Conservation (phyloP, 139 green algal genomes). For the Nannochloris sp. region DNA sequence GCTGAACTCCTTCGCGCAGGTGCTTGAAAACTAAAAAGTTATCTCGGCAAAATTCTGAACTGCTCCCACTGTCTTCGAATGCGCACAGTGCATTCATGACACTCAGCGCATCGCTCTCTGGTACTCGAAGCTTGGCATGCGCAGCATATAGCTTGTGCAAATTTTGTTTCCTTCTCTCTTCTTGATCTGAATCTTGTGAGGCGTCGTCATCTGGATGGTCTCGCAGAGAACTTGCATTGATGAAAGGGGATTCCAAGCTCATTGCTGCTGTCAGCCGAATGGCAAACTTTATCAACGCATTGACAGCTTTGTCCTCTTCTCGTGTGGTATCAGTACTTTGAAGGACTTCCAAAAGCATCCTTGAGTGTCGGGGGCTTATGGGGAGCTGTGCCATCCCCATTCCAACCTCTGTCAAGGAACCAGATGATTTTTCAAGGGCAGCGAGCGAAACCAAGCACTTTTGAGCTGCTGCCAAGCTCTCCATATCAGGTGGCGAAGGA, state of each 20-base stretch:
- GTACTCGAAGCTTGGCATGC: slow-evolving; percentile 52
- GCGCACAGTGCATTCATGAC: slow-evolving; percentile 64
- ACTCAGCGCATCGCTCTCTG: slow-evolving; percentile 68
- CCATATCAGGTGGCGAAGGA: slow-evolving; percentile 64
- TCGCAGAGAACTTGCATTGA: slow-evolving; percentile 45
- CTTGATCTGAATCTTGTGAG: slow-evolving; percentile 11
- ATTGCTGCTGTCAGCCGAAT: slow-evolving; percentile 75
- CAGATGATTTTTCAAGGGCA: slow-evolving; percentile 34
- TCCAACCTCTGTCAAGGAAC: slow-evolving; percentile 62
- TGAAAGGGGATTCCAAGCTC: slow-evolving; percentile 74
- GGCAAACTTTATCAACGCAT: slow-evolving; percentile 51
- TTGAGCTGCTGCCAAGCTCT: slow-evolving; percentile 46
- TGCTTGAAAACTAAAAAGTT: slow-evolving; percentile 62
- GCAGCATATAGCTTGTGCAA: slow-evolving; percentile 26
- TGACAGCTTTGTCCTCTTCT: neutral
- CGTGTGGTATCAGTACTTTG: neutral
- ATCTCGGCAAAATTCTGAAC: slow-evolving; percentile 43
- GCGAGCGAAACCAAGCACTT: slow-evolving; percentile 52
- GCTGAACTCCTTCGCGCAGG: slow-evolving; percentile 57
- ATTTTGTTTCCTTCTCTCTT: slow-evolving; percentile 9
- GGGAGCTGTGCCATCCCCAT: slow-evolving; percentile 75
- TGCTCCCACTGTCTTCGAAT: slow-evolving; percentile 43
- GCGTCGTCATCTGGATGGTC: neutral
- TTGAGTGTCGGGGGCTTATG: slow-evolving; percentile 74
- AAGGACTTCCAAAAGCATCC: slow-evolving; percentile 66